Evolutionary conservation across 192 early-diverging fungal species (phyloP).

Genomic region (Rhizophagus clarus): DNA sequence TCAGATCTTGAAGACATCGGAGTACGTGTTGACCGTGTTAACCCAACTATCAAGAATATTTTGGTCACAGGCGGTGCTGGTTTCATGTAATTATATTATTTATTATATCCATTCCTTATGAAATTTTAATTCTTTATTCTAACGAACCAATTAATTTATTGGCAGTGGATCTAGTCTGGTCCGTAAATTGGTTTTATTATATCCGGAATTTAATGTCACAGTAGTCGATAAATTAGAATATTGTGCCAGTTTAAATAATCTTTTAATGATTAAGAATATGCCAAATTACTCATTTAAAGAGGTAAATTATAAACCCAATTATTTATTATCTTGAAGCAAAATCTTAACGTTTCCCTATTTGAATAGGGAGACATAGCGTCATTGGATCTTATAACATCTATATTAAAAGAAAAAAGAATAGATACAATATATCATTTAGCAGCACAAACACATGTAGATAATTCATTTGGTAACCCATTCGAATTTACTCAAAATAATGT

Average conservation of each 20-base stretch:
- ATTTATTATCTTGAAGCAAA: neutral
- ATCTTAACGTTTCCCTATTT: neutral
- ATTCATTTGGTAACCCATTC: constrained; percentile 82
- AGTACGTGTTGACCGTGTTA: constrained; percentile 14
- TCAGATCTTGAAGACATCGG: constrained; percentile 49
- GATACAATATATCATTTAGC: constrained; percentile 79
- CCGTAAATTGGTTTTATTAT: constrained; percentile 58
- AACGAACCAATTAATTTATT: neutral
- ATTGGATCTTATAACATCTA: constrained; percentile 60
- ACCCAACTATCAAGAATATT: constrained; percentile 55
- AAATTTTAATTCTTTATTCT: constrained; percentile 6
- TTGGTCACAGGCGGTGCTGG: constrained; percentile 84
- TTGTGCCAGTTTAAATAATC: constrained; percentile 67
- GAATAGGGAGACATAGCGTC: constrained; percentile 65
- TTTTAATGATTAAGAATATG: constrained; percentile 45
- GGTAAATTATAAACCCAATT: constrained; percentile 36
- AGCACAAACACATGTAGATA: constrained; percentile 83
- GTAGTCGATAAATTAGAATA: constrained; percentile 81
- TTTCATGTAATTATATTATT: constrained; percentile 66
- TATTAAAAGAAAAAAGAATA: constrained; percentile 68
- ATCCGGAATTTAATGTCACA: constrained; percentile 69
- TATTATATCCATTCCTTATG: neutral
- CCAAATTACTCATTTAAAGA: constrained; percentile 70
- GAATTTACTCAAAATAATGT: constrained; percentile 81
- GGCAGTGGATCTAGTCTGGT: constrained; percentile 68